Evolutionary conservation across 1,284 basidiomycete species (phyloP).

Genomic region (Ceratobasidium sp.): DNA sequence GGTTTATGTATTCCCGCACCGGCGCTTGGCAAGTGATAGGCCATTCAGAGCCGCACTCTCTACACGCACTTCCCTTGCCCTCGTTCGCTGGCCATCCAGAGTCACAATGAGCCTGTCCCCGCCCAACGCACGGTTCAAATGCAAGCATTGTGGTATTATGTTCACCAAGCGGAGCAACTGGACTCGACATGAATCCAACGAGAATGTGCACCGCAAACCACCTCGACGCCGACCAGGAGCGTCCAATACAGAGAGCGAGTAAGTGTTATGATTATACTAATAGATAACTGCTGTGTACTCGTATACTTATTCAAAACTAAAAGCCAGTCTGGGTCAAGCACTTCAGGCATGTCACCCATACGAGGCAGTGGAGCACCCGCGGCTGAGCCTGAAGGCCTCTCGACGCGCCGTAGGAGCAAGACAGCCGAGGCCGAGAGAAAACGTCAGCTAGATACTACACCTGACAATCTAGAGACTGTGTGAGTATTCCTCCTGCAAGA

Average conservation of each 20-base stretch:
- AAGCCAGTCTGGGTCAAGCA: slow-evolving; percentile 25
- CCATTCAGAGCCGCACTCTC: slow-evolving; percentile 23
- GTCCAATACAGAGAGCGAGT: slow-evolving; percentile 15
- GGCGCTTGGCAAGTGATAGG: slow-evolving; percentile 33
- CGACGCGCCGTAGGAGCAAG: slow-evolving; percentile 33
- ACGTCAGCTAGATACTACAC: neutral
- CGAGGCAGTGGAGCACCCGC: slow-evolving; percentile 12
- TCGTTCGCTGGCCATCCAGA: slow-evolving; percentile 1
- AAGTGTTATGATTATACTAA: neutral
- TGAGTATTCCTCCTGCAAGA: neutral
- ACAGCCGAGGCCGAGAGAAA: slow-evolving; percentile 9
- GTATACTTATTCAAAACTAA: neutral
- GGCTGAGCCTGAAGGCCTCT: slow-evolving; percentile 27
- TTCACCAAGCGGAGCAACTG: slow-evolving; percentile 36
- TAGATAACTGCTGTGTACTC: neutral
- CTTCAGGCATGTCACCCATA: slow-evolving; percentile 16
- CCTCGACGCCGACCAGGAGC: slow-evolving; percentile 31
- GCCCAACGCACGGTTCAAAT: slow-evolving; percentile 20
- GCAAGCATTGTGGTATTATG: slow-evolving; percentile 25
- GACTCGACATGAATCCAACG: slow-evolving; percentile 33
- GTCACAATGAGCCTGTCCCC: slow-evolving; percentile 8
- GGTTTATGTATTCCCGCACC: slow-evolving; percentile 5
- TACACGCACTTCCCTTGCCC: slow-evolving; percentile 25
- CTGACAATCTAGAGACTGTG: slow-evolving; percentile 5
- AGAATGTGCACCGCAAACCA: slow-evolving; percentile 33